Conservation (phyloP, 176 grass and related monocot genomes). For the Rhynchospora tenuis region DNA sequence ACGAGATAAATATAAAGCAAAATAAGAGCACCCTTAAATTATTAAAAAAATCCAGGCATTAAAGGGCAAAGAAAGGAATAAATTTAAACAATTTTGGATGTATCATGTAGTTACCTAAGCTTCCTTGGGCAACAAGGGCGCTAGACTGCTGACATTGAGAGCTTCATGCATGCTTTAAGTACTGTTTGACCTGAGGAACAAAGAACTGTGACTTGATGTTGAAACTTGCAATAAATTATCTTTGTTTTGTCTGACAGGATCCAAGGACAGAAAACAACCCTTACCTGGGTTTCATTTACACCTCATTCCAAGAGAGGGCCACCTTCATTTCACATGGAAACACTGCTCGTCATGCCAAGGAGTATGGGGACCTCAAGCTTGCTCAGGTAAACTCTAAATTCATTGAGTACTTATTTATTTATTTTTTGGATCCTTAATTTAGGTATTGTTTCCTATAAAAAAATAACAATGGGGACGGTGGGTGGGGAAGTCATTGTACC, state of each 20-base stretch:
- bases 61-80: not conserved
- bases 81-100: not conserved
- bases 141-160: not conserved
- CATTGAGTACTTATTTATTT: not conserved
- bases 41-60: not conserved
- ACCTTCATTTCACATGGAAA: conserved; percentile 98
- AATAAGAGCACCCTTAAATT: not conserved
- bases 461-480: not conserved
- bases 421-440: not conserved
- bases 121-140: not conserved
- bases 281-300: conserved; percentile 95
- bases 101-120: not conserved
- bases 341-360: conserved; percentile 86
- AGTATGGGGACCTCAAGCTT: conserved; percentile 73
- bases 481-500: not conserved
- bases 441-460: not conserved
- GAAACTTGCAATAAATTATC: not conserved
- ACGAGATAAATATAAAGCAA: not conserved
- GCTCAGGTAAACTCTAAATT: conserved; percentile 31
- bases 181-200: not conserved
- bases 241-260: conserved; percentile 49
- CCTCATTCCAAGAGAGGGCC: conserved; percentile 87
- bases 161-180: not conserved
- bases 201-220: not conserved
- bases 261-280: conserved; percentile 97